phyloP scores from a whole-genome alignment of 163 green algal genomes.

The Trebouxia gelatinosa region DNA sequence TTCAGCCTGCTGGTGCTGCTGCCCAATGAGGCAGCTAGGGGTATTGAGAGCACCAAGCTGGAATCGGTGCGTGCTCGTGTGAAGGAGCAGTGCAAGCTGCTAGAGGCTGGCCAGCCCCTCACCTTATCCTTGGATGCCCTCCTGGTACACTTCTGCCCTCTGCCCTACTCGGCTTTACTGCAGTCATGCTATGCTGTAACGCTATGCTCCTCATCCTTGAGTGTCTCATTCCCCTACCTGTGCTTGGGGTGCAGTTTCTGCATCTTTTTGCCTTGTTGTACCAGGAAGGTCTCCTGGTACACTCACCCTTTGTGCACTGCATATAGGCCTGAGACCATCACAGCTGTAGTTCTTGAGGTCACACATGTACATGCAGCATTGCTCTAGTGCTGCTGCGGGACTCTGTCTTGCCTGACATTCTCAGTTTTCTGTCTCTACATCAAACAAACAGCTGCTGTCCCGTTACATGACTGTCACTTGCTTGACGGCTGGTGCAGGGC shows the following conservation, averaged over 20 bases:
- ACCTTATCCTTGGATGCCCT: conserved; percentile 28
- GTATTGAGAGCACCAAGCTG: conserved; percentile 25
- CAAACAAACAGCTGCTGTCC: no score
- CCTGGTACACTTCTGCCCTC: neutral
- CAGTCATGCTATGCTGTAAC: no score
- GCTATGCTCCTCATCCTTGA: neutral
- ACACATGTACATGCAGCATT: neutral
- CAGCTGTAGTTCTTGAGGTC: neutral
- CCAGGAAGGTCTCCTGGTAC: neutral
- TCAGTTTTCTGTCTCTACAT: neutral
- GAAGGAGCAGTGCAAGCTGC: conserved; percentile 29
- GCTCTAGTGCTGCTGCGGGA: neutral
- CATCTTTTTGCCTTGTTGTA: neutral
- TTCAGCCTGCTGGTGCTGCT: conserved; percentile 32
- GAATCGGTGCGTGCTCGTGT: conserved; percentile 24
- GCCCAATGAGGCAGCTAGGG: conserved; percentile 18
- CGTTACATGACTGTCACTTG: no score
- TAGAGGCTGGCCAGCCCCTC: conserved; percentile 26
- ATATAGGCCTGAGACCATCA: neutral
- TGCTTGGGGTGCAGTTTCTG: neutral
- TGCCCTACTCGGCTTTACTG: no score
- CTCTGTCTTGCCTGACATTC: neutral
- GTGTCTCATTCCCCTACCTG: neutral
- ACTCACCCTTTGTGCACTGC: neutral
- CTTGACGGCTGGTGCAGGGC: conserved; percentile 18